These are phyloP conservation scores for Cutaneotrichosporon spelunceum DNA, from an alignment of 1,284 basidiomycete genomes.

Conservation along the genomic window DNA sequence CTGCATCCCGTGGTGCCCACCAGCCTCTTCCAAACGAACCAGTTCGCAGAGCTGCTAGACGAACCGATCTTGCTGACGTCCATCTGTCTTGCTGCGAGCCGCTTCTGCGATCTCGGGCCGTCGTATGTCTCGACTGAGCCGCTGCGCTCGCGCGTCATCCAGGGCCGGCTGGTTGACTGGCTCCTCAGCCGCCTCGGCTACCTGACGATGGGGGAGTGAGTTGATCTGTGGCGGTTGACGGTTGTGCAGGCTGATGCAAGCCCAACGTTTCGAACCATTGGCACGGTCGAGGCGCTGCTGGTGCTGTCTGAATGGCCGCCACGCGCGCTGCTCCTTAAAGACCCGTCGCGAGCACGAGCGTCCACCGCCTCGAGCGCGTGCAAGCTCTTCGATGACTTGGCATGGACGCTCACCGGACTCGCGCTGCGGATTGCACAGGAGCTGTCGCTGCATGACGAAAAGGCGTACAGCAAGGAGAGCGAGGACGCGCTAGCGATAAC, in stretches of 20 bases:
- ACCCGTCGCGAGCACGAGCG: neutral
- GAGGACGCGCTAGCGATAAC: neutral
- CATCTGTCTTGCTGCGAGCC: conserved; percentile 19
- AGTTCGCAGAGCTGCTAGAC: conserved; percentile 19
- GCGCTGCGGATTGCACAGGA: conserved; percentile 28
- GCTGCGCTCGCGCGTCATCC: conserved; percentile 18
- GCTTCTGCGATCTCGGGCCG: conserved; percentile 25
- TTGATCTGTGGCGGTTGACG: neutral
- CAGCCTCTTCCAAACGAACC: conserved; percentile 20
- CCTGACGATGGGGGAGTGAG: conserved; percentile 28
- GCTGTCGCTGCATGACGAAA: conserved; percentile 24
- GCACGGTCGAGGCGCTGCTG: conserved; percentile 17
- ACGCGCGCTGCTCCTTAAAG: conserved; percentile 15
- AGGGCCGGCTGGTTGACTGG: conserved; percentile 23
- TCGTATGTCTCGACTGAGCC: conserved; percentile 26
- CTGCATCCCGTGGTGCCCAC: conserved; percentile 20
- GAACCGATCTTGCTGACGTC: conserved; percentile 24
- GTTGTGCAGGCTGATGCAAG: neutral
- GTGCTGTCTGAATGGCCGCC: conserved; percentile 30
- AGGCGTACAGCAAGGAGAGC: conserved; percentile 15
- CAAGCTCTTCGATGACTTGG: conserved; percentile 27
- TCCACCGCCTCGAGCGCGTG: conserved; percentile 11
- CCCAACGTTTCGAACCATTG: conserved; percentile 20
- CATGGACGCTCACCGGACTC: conserved; percentile 27
- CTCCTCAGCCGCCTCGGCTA: conserved; percentile 18